Conservation (phyloP, 2,329 filamentous ascomycete species). For the Aspergillus sp. region DNA sequence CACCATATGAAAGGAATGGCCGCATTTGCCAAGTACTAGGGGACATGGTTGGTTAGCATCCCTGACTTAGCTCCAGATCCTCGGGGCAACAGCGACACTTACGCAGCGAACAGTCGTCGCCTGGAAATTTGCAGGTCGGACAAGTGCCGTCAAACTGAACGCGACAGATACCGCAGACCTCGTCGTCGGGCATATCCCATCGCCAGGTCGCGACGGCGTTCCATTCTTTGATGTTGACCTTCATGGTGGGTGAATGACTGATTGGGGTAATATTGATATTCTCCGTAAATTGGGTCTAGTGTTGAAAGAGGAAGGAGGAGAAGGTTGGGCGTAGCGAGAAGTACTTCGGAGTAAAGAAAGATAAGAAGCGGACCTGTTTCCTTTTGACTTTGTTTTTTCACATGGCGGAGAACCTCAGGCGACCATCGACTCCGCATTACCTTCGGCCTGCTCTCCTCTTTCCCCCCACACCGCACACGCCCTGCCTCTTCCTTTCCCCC, state of each 20-base stretch:
- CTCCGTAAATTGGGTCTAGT: conserved; percentile 1
- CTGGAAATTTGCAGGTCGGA: conserved; percentile 95
- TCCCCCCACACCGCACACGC: background rate
- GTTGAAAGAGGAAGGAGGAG: background rate
- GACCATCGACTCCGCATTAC: conserved; percentile 13
- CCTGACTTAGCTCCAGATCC: background rate
- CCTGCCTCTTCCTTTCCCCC: background rate
- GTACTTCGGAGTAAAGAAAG: background rate
- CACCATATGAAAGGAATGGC: conserved; percentile 97
- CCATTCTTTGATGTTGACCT: conserved; percentile 92
- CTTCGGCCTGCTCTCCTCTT: background rate
- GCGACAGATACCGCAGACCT: conserved; percentile 97
- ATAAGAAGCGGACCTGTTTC: conserved; percentile 2
- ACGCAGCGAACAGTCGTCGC: conserved; percentile 92
- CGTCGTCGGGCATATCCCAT: conserved; percentile 96
- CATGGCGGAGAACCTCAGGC: conserved; percentile 10
- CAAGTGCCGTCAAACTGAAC: conserved; percentile 97
- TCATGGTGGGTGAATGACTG: conserved; percentile 59
- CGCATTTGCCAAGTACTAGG: conserved; percentile 90
- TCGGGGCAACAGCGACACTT: conserved; percentile 39
- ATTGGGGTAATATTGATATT: background rate
- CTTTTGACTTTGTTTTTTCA: conserved; percentile 1
- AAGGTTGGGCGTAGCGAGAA: too few relatives aligned
- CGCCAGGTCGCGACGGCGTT: conserved; percentile 94
- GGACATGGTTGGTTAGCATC: conserved; percentile 2